phyloP scores from a whole-genome alignment of 2,329 filamentous ascomycete genomes.

The Penicillium crustosum region DNA sequence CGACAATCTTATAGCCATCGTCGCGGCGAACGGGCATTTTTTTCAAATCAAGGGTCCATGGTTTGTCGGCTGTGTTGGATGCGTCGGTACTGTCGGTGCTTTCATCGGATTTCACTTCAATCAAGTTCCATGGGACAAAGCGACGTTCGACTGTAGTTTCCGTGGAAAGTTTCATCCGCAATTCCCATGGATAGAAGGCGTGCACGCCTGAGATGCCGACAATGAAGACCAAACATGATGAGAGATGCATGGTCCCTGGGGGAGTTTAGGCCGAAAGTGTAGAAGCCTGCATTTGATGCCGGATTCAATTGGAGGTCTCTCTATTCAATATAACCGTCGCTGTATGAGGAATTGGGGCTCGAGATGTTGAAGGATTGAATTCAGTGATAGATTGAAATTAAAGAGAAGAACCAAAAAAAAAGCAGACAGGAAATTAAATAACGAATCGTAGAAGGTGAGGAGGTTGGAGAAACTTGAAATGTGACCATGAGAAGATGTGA shows the following conservation, averaged over 20 bases:
- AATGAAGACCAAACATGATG: constrained; percentile 35
- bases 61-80: constrained; percentile 6
- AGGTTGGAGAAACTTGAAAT: neutral
- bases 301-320: neutral
- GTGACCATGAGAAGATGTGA: constrained; percentile 5
- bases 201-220: constrained; percentile 36
- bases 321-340: neutral
- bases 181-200: constrained; percentile 47
- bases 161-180: constrained; percentile 22
- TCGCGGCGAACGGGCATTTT: constrained; percentile 45
- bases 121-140: constrained; percentile 35
- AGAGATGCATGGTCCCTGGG: constrained; percentile 37
- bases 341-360: neutral
- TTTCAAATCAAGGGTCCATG: constrained; percentile 40
- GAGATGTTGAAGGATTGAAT: neutral
- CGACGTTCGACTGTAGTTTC: constrained; percentile 26
- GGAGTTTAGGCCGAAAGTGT: constrained; percentile 9
- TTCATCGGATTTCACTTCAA: constrained; percentile 15
- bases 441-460: neutral
- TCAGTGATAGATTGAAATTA: neutral
- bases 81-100: neutral
- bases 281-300: constrained; percentile 8
- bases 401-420: neutral
- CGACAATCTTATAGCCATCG: constrained; percentile 50
- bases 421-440: neutral